Evolutionary conservation across 1,139 yeast genomes (phyloP).

Genomic region (Trichomonascaceae sp.): DNA sequence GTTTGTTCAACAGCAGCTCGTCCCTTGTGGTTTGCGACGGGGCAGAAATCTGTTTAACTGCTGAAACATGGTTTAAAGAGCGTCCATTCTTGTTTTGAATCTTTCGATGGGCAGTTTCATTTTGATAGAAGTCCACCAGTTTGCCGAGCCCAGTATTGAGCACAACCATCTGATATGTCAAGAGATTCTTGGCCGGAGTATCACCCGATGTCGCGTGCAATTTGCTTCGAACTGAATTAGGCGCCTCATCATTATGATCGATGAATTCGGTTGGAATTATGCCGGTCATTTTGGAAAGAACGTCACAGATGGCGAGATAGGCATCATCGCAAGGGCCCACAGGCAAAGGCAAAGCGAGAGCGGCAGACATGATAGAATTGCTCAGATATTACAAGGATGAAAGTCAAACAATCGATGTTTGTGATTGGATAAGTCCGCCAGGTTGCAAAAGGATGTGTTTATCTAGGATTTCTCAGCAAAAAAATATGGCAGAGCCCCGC

Average conservation of each 20-base stretch:
- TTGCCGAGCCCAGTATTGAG: conserved; percentile 12
- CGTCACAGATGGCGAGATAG: conserved; percentile 19
- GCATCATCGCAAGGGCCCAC: conserved; percentile 16
- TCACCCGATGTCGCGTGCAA: conserved; percentile 19
- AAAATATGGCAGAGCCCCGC: background rate
- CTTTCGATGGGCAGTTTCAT: background rate
- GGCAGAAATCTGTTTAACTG: background rate
- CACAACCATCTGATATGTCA: conserved; percentile 15
- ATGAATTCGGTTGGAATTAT: conserved; percentile 8
- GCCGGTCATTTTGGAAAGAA: conserved; percentile 10
- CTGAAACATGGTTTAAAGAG: background rate
- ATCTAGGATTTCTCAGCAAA: background rate
- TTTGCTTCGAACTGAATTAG: conserved; percentile 2
- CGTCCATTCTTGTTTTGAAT: background rate
- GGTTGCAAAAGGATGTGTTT: background rate
- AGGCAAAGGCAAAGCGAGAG: conserved; percentile 10
- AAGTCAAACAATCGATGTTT: background rate
- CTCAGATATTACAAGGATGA: background rate
- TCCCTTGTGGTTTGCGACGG: background rate
- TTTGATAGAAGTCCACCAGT: conserved; percentile 10
- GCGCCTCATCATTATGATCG: conserved; percentile 3
- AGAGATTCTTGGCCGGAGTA: conserved; percentile 21
- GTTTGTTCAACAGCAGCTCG: background rate
- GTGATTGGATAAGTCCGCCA: background rate
- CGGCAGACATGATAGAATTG: conserved; percentile 8